Conservation (phyloP, 1,284 basidiomycete species). For the Melampsora abietis-canadensis region DNA sequence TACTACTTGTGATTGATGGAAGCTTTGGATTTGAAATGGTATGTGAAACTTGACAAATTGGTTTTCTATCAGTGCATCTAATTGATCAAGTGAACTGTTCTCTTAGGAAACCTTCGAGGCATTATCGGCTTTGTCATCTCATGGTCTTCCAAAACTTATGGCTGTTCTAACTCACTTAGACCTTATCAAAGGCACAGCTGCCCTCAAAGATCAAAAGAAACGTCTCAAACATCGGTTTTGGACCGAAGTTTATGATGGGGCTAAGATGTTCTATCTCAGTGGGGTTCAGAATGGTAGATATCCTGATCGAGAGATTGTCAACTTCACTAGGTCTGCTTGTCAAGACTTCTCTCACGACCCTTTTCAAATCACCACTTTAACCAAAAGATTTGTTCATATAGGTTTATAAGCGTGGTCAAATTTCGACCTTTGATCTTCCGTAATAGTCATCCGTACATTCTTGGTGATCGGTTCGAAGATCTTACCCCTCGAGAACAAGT, state of each 20-base stretch:
- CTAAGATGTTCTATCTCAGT: conserved; percentile 96
- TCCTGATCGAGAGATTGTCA: conserved; percentile 92
- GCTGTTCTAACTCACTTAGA: conserved; percentile 94
- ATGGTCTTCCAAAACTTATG: conserved; percentile 98
- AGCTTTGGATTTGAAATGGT: conserved; percentile 99
- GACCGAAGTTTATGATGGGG: conserved; percentile 98
- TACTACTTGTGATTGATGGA: conserved; percentile 95
- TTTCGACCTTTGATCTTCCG: conserved; percentile 95
- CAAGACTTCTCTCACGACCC: neutral
- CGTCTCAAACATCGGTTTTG: conserved; percentile 98
- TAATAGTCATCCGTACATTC: conserved; percentile 88
- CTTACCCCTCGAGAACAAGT: conserved; percentile 83
- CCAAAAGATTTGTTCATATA: conserved; percentile 18
- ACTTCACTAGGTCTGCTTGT: conserved; percentile 67
- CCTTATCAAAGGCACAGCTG: conserved; percentile 87
- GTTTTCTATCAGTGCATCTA: neutral
- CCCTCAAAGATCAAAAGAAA: conserved; percentile 87
- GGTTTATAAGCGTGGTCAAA: conserved; percentile 95
- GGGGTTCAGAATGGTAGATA: conserved; percentile 98
- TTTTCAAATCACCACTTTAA: neutral
- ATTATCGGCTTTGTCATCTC: conserved; percentile 90
- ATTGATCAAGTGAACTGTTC: neutral
- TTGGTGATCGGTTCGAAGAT: conserved; percentile 94
- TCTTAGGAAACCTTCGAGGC: conserved; percentile 96
- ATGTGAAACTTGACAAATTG: conserved; percentile 48